phyloP scores from a whole-genome alignment of 2,329 filamentous ascomycete species.

The Sporothrix dimorphospora region DNA sequence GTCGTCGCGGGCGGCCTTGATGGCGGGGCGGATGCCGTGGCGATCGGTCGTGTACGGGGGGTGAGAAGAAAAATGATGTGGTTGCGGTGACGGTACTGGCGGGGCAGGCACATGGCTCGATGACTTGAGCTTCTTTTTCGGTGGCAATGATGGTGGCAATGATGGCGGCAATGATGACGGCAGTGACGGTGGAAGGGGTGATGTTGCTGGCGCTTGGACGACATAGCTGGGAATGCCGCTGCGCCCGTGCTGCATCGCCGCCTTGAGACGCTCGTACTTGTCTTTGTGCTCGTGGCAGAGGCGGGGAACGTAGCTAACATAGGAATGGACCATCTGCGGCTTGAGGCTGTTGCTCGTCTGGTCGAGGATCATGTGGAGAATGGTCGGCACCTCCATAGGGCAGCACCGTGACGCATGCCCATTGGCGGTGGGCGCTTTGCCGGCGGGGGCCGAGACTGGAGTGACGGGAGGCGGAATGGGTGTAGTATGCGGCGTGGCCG shows the following conservation, averaged over 20 bases:
- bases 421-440: background rate
- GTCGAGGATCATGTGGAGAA: constrained; percentile 32
- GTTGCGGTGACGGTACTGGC: background rate
- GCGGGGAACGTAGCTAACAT: background rate
- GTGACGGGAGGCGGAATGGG: background rate
- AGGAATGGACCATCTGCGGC: constrained; percentile 31
- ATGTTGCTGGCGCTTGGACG: background rate
- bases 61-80: background rate
- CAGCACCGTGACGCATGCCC: constrained; percentile 28
- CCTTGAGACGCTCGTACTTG: constrained; percentile 25
- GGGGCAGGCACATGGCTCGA: background rate
- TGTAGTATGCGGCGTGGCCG: background rate
- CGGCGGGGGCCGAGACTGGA: background rate
- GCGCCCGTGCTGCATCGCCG: background rate
- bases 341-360: constrained; percentile 26
- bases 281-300: constrained; percentile 27
- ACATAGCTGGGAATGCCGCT: background rate
- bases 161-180: background rate
- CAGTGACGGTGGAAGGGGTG: background rate
- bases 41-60: background rate
- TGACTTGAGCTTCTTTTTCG: no score
- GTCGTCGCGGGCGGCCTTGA: constrained; percentile 28
- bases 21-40: constrained; percentile 21
- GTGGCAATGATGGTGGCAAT: background rate
- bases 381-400: constrained; percentile 31